Evolutionary conservation across 164 flowering plant genomes (phyloP).

Genomic region (Nelumbo lutea): DNA sequence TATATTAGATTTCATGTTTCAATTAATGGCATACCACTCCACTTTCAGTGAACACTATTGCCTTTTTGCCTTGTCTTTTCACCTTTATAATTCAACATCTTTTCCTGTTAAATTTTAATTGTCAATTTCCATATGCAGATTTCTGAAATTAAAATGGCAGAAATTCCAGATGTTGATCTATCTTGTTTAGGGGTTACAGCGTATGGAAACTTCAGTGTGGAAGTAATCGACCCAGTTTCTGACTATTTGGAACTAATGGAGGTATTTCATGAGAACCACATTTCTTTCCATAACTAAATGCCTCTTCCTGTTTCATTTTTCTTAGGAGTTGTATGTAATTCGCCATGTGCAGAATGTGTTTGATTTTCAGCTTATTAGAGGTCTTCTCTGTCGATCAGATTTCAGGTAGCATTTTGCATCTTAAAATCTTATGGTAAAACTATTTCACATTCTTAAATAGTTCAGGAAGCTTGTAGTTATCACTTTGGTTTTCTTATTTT

Average conservation of each 20-base stretch:
- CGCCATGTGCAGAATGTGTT: conserved; percentile 70
- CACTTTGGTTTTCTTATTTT: neutral
- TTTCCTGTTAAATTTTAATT: conserved; percentile 12
- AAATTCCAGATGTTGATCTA: conserved; percentile 85
- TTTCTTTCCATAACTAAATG: neutral
- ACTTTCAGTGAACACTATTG: neutral
- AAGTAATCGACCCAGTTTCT: conserved; percentile 91
- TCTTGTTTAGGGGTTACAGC: conserved; percentile 61
- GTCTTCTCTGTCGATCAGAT: conserved; percentile 66
- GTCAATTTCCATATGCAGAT: conserved; percentile 49
- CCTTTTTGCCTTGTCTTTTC: neutral
- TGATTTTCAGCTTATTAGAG: conserved; percentile 79
- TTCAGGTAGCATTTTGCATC: conserved; percentile 54
- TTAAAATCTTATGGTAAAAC: neutral
- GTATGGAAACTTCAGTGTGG: conserved; percentile 75
- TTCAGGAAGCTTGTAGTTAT: neutral
- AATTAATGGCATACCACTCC: neutral
- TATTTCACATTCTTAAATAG: neutral
- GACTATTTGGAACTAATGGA: conserved; percentile 94
- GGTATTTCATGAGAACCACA: conserved; percentile 31
- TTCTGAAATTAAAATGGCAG: conserved; percentile 86
- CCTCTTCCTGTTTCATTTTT: neutral
- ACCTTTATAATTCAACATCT: neutral
- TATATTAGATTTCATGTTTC: neutral
- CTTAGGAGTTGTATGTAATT: conserved; percentile 5